Conservation (phyloP, 352 stramenopile species). For the Pythium sukuiense region DNA sequence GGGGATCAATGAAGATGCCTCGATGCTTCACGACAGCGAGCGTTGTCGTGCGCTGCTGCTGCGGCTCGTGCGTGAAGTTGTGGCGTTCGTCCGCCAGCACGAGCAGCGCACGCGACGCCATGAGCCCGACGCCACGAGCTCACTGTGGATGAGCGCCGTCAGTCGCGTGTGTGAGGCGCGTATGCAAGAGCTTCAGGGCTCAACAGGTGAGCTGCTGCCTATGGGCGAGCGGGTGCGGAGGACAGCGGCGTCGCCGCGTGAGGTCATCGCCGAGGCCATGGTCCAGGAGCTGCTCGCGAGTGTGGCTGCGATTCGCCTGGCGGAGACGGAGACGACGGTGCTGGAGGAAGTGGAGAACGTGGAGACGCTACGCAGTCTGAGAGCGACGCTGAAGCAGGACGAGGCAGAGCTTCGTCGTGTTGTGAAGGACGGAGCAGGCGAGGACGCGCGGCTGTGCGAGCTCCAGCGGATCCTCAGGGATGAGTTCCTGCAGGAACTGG, state of each 20-base stretch:
- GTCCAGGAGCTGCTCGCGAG: constrained; percentile 67
- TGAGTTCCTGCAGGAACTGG: constrained; percentile 53
- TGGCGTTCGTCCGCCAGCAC: constrained; percentile 54
- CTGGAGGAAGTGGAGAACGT: constrained; percentile 62
- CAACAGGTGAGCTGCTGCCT: constrained; percentile 8
- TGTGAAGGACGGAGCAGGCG: constrained; percentile 35
- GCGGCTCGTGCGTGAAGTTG: constrained; percentile 49
- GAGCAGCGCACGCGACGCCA: constrained; percentile 19
- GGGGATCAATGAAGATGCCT: neutral
- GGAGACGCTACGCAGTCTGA: constrained; percentile 51
- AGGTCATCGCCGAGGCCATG: constrained; percentile 62
- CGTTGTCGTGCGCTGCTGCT: constrained; percentile 42
- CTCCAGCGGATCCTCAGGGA: constrained; percentile 49
- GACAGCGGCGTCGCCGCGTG: constrained; percentile 32
- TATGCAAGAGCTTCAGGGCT: constrained; percentile 35
- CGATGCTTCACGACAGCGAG: constrained; percentile 9
- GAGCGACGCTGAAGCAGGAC: constrained; percentile 45
- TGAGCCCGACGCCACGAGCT: neutral
- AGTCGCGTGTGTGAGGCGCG: constrained; percentile 56
- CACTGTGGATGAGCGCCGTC: constrained; percentile 44
- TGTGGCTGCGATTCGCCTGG: constrained; percentile 48
- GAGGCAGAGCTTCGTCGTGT: constrained; percentile 30
- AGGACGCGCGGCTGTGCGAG: constrained; percentile 54
- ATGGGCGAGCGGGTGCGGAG: constrained; percentile 16
- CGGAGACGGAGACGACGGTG: constrained; percentile 54